Conservation (phyloP, 2,329 filamentous ascomycete genomes). For the Akanthomyces dipterigenus region DNA sequence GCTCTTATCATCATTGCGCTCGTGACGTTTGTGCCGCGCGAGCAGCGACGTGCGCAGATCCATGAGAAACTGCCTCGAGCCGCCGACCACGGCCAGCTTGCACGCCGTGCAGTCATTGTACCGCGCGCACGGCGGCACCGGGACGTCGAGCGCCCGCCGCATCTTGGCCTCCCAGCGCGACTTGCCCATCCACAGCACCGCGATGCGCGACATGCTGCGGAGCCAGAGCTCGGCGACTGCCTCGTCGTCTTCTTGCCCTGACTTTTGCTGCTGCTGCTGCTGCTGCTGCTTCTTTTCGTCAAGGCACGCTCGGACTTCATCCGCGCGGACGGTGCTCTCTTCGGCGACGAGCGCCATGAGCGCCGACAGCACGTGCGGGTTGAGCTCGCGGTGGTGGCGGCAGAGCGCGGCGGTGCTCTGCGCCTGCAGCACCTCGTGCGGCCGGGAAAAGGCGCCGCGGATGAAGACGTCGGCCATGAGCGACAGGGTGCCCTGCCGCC, state of each 20-base stretch:
- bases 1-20: too few relatives aligned
- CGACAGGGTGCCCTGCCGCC: not conserved
- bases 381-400: slow-evolving; percentile 31
- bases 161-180: slow-evolving; percentile 26
- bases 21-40: slow-evolving; percentile 24
- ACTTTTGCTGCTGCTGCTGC: not conserved
- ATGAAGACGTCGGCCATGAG: slow-evolving; percentile 16
- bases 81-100: slow-evolving; percentile 42
- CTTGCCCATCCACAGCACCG: slow-evolving; percentile 33
- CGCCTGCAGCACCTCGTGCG: slow-evolving; percentile 18
- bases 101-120: slow-evolving; percentile 46
- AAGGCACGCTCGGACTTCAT: not conserved
- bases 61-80: slow-evolving; percentile 31
- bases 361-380: slow-evolving; percentile 36
- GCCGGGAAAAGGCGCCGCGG: slow-evolving; percentile 27
- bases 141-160: slow-evolving; percentile 10
- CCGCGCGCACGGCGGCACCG: slow-evolving; percentile 21
- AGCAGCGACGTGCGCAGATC: slow-evolving; percentile 40
- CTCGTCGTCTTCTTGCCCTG: not conserved
- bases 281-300: not conserved
- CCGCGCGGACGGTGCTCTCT: slow-evolving; percentile 30
- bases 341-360: slow-evolving; percentile 35
- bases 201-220: slow-evolving; percentile 25
- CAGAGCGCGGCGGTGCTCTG: slow-evolving; percentile 33
- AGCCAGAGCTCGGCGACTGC: slow-evolving; percentile 21